Evolutionary conservation across 129 eudicot genomes (phyloP).

Genomic region (Dittrichia graveolens): DNA sequence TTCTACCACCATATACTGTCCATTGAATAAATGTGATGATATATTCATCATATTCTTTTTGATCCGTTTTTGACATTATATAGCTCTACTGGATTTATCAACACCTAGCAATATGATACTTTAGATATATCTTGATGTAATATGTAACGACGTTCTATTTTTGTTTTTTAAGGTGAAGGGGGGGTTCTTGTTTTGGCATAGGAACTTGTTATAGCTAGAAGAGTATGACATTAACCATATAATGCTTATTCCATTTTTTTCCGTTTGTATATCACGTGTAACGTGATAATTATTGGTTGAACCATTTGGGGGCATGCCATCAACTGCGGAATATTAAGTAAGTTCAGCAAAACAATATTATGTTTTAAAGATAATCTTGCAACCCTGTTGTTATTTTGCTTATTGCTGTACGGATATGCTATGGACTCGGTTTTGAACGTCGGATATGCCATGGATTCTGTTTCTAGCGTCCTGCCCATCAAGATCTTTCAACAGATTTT

Average conservation of each 20-base stretch:
- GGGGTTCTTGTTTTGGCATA: constrained; percentile 14
- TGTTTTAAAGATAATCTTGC: not conserved
- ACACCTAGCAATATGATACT: not conserved
- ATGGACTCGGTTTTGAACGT: no score
- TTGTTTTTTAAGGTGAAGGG: constrained; percentile 20
- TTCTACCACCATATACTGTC: not conserved
- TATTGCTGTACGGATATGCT: no score
- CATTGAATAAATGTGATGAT: constrained; percentile 20
- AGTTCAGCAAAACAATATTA: not conserved
- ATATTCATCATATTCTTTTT: constrained; percentile 23
- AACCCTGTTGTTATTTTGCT: not conserved
- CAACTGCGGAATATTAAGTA: no score
- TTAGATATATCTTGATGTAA: constrained; percentile 15
- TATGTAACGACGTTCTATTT: not conserved
- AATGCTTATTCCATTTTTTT: constrained; percentile 6
- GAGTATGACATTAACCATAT: constrained; percentile 15
- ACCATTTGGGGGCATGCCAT: no score
- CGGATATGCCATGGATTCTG: no score
- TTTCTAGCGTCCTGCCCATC: no score
- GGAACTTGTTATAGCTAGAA: constrained; percentile 18
- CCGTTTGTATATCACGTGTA: not conserved
- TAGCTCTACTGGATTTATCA: constrained; percentile 16
- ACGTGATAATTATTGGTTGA: not conserved
- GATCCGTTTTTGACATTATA: constrained; percentile 24
- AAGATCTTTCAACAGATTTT: no score